Percentiles rank a stretch among this genome's conserved stretches.
phyloP scores from a whole-genome alignment of 768 basidiomycete genomes.

The Russula sp. region DNA sequence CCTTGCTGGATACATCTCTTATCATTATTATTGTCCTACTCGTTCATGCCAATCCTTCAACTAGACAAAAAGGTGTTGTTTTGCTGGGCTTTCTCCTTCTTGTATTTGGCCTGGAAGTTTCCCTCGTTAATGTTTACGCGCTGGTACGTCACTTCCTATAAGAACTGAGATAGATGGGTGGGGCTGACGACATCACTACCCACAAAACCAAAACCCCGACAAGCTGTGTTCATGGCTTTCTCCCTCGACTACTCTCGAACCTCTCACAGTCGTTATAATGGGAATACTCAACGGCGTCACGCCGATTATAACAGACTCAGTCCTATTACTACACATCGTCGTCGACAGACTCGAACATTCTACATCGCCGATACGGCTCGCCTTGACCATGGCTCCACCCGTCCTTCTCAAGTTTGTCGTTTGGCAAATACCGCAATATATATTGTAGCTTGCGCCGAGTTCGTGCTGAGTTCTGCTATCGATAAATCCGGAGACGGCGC shows the following conservation, averaged over 20 bases:
- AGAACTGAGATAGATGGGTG: neutral
- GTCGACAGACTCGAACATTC: conserved; percentile 20
- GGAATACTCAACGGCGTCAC: conserved; percentile 18
- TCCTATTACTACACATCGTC: conserved; percentile 19
- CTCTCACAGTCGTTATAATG: conserved; percentile 23
- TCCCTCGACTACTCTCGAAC: conserved; percentile 21
- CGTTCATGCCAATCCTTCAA: conserved; percentile 12
- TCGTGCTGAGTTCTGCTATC: conserved; percentile 19
- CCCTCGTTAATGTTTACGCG: conserved; percentile 19
- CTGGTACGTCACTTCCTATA: conserved; percentile 13
- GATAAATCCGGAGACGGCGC: conserved; percentile 14
- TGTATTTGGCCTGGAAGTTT: conserved; percentile 20
- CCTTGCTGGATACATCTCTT: conserved; percentile 24
- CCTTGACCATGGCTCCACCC: conserved; percentile 17
- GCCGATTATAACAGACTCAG: conserved; percentile 20
- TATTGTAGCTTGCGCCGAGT: conserved; percentile 20
- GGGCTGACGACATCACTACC: neutral
- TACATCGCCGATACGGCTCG: conserved; percentile 13
- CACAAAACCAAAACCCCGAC: neutral
- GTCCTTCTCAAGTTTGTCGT: conserved; percentile 23
- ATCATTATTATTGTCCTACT: conserved; percentile 20
- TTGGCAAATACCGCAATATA: conserved; percentile 23
- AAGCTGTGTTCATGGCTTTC: conserved; percentile 24
- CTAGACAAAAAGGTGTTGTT: conserved; percentile 9
- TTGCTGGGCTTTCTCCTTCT: conserved; percentile 12